Base-by-base conservation (phyloP, 176 grass and related monocot species). In the Poa pratensis region DNA sequence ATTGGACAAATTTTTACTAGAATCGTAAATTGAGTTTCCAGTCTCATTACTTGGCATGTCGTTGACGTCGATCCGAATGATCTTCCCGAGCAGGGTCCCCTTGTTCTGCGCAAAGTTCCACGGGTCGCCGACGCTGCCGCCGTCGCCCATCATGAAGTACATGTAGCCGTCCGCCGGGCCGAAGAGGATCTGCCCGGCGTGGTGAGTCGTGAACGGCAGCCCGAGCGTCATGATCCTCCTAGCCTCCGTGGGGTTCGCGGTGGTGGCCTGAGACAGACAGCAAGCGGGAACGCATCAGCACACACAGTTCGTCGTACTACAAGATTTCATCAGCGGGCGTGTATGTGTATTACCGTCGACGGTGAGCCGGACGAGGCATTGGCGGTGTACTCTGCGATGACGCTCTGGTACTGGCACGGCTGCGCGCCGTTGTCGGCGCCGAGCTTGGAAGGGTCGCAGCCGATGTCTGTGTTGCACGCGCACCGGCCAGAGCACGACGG, bases 41-140 rank as follows among this genome's bases (percentile, higher is more conserved):
- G 55, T 58, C 14, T 30, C 5, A n/a, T 85, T 94, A 95, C 96
- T 92, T 77, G 88, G 86, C 48, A 90, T 84, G 64, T 76, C 43
- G 77, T 98, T 73, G 61, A 98, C 69, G 49, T 98, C 87, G 28
- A 98, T 85, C 20, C 93, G 80, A 59, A 92, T 34, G 35, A 93
- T 90, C 86, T 98, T 98, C 17, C 91, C 93, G 27, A 98, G 93
- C 64, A 98, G 53, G 18, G 91, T 77, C 82, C 92, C 94, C 83
- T 96, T 99, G 81, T 90, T 96, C 72, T 99, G 96, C 51, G 96
- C 91, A 83, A 99, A 99, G 89, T 99, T 99, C 87, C 89, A 99
- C 5, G 91, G 96, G 67, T 99, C 96, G 0, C 93, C 96, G 19
- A 75, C 84, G 55, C 59, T 69, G 32, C 93, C 96, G 8, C 90